These are phyloP conservation scores for Theobroma grandiflorum DNA, from an alignment of 441 rosid species.

Conservation along the genomic window DNA sequence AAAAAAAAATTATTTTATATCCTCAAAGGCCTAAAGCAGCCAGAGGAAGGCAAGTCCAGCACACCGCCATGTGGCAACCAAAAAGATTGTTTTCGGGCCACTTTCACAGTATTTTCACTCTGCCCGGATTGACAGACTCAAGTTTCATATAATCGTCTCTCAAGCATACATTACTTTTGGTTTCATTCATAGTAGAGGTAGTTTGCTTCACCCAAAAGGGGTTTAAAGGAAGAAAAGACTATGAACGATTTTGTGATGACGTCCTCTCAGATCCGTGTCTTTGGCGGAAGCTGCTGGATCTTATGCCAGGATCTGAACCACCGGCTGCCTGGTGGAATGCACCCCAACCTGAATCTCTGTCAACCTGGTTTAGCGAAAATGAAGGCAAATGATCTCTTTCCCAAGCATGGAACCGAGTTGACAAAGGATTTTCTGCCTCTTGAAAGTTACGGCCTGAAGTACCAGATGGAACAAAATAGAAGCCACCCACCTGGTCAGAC, in stretches of 20 bases:
- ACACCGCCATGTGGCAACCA: conserved; percentile 46
- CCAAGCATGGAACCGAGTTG: conserved; percentile 64
- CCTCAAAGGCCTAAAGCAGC: conserved; percentile 45
- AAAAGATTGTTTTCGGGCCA: conserved; percentile 48
- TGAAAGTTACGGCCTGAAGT: conserved; percentile 60
- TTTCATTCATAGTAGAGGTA: conserved; percentile 39
- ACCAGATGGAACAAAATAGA: conserved; percentile 68
- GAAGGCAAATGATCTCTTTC: conserved; percentile 77
- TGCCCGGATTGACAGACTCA: conserved; percentile 37
- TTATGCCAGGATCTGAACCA: conserved; percentile 50
- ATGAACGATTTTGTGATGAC: conserved; percentile 63
- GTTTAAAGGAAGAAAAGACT: conserved; percentile 36
- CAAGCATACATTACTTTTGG: conserved; percentile 54
- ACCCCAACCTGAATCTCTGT: conserved; percentile 72
- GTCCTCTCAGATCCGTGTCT: conserved; percentile 80
- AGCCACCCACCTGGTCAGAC: conserved; percentile 74
- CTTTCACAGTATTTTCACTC: conserved; percentile 45
- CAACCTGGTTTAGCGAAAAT: conserved; percentile 65
- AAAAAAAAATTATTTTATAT: conserved; percentile 42
- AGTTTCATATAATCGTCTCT: conserved; percentile 46
- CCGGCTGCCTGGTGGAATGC: conserved; percentile 61
- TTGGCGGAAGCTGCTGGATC: conserved; percentile 69
- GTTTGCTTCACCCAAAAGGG: conserved; percentile 46
- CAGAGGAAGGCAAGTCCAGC: conserved; percentile 54
- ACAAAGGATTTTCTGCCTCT: conserved; percentile 56